Evolutionary conservation across 1,284 basidiomycete genomes (phyloP), one percentile per base, ranked within the genome.

Genomic region (Ustilago xerochloae): DNA sequence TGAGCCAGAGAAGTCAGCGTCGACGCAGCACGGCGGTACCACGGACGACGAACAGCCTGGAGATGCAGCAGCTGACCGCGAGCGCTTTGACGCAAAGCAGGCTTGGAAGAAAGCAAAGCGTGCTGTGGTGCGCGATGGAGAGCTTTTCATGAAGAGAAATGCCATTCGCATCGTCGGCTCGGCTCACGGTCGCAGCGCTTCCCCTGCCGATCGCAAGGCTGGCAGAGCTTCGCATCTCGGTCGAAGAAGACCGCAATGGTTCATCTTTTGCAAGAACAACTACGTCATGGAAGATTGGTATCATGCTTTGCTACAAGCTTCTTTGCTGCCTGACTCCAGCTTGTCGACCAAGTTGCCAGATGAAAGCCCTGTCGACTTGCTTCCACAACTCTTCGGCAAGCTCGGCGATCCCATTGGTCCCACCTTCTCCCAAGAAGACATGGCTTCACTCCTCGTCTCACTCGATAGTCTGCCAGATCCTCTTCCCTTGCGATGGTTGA

Each of bases 401-500:
- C 33, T 58, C 39, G 58, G 48, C 29, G 72, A 78, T 46, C 4
- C 87, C 90, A 81, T 85, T 53, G 84, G 87, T 24, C 68, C 77
- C 2, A 88, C 96, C 29, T 98, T 94, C 86, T 87, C 88, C 53
- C 87, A 89, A 3, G 85, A 87, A 6, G 93, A 97, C 84, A 97
- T 98, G 93, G 88, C 89, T 48, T 87, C 89, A 70, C 88, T 99
- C 33, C 90, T 97, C 51, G 86, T 90, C 13, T 92, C 90, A 2
- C 88, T 99, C 65, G 95, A 97, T 86, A 90, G 91, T 70, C 91
- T 94, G 79, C 92, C 94, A 3, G 96, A 98, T 83, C 92, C 94
- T 49, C 94, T 97, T 62, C 94, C 94, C 1, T 92, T 95, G 88
- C 91, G 95, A 16, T 99, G 97, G 96, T 88, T 97, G 54, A 99